These are phyloP conservation scores for Triglochin maritima DNA, from an alignment of 106 monocot species.

Conservation along the genomic window DNA sequence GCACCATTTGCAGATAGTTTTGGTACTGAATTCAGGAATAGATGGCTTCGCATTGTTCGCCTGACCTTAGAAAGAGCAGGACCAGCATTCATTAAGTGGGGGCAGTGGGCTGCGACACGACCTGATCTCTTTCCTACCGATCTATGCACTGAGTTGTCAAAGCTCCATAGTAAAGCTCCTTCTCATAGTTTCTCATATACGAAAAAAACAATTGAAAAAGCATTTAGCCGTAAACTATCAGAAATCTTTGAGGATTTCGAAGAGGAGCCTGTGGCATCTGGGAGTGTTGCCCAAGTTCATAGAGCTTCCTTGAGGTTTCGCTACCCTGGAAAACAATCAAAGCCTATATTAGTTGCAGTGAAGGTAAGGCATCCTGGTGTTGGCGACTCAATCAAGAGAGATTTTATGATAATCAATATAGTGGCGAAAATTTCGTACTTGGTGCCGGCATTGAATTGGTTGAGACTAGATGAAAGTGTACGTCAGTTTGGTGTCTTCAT, in stretches of 20 bases:
- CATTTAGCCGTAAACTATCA: slow-evolving; percentile 48
- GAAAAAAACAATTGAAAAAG: slow-evolving; percentile 55
- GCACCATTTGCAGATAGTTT: slow-evolving; percentile 53
- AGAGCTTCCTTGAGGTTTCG: slow-evolving; percentile 38
- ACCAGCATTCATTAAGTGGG: slow-evolving; percentile 77
- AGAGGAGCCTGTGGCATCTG: slow-evolving; percentile 68
- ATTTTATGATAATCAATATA: slow-evolving; percentile 52
- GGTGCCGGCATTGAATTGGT: slow-evolving; percentile 54
- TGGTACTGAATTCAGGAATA: slow-evolving; percentile 28
- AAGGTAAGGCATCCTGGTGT: slow-evolving; percentile 81
- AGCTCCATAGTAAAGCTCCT: slow-evolving; percentile 62
- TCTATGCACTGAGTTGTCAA: slow-evolving; percentile 49
- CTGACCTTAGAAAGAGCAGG: slow-evolving; percentile 49
- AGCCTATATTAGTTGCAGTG: slow-evolving; percentile 43
- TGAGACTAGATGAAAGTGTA: slow-evolving; percentile 69
- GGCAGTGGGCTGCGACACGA: slow-evolving; percentile 69
- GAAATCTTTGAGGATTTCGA: slow-evolving; percentile 73
- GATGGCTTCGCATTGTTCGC: slow-evolving; percentile 46
- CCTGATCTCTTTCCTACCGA: slow-evolving; percentile 62
- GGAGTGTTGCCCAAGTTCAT: slow-evolving; percentile 69
- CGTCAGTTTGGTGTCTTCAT: slow-evolving; percentile 77
- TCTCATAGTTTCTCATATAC: slow-evolving; percentile 57
- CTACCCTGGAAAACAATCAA: slow-evolving; percentile 21
- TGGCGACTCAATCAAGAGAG: slow-evolving; percentile 56
- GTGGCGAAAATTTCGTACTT: slow-evolving; percentile 54